Percentiles rank a stretch among this genome's conserved stretches.
Evolutionary conservation across 345 rosid species (phyloP).

Genomic region (Syzygium oleosum): DNA sequence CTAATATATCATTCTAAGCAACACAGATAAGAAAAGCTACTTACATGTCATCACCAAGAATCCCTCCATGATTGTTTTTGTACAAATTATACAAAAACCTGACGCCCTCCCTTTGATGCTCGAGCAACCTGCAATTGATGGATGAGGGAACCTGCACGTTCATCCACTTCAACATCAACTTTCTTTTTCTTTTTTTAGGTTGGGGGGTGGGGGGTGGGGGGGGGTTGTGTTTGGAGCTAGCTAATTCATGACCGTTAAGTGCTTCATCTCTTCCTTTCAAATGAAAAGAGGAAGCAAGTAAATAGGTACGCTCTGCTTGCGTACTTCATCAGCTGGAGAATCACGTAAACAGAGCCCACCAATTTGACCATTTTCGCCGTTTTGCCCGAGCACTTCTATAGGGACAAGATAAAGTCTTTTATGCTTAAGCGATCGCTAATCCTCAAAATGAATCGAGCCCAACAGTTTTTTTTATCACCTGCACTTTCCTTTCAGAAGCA

Average conservation of each 20-base stretch:
- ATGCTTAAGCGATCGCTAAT: neutral
- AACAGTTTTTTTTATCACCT: neutral
- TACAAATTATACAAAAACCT: slow-evolving; percentile 63
- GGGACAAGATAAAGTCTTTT: neutral
- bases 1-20: neutral
- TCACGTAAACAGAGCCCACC: neutral
- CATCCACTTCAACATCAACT: neutral
- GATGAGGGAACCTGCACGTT: slow-evolving; percentile 69
- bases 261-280: neutral
- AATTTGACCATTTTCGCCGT: neutral
- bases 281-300: neutral
- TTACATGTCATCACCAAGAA: slow-evolving; percentile 98
- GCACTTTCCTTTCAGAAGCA: neutral
- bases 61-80: slow-evolving; percentile 76
- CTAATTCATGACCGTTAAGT: neutral
- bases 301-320: neutral
- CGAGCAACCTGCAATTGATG: slow-evolving; percentile 83
- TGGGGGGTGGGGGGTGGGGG: too few species aligned
- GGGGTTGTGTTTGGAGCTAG: neutral
- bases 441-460: neutral
- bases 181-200: neutral
- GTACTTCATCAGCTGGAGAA: neutral
- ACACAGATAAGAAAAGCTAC: slow-evolving; percentile 1
- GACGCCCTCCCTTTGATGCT: slow-evolving; percentile 83
- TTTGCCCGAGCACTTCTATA: neutral